phyloP scores from a whole-genome alignment of 495 filamentous ascomycete species.

The Jackrogersella minutella region DNA sequence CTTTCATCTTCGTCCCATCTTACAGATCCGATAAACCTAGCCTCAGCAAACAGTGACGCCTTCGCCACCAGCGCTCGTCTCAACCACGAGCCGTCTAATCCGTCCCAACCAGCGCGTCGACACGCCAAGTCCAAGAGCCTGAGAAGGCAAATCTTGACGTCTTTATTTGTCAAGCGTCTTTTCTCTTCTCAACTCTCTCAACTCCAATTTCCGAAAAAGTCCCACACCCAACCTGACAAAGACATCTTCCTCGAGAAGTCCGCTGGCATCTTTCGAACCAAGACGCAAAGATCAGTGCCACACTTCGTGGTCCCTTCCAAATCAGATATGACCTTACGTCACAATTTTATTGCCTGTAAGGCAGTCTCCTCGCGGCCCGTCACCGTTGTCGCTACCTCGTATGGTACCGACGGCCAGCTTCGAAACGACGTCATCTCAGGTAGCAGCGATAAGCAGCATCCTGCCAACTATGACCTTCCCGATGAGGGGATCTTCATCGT shows the following conservation, averaged over 20 bases:
- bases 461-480: constrained; percentile 3
- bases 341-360: constrained; percentile 14
- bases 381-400: constrained; percentile 17
- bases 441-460: not conserved
- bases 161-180: not conserved
- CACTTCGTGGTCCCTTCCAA: not conserved
- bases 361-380: not conserved
- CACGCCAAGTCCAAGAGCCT: not conserved
- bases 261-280: not conserved
- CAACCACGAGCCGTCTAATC: not conserved
- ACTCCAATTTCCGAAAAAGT: not conserved
- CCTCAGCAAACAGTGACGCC: not conserved
- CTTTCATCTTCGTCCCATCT: not conserved
- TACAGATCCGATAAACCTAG: not conserved
- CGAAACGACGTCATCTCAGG: constrained; percentile 17
- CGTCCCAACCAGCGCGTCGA: not conserved
- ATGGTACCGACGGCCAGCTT: constrained; percentile 10
- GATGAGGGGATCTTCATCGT: constrained; percentile 39
- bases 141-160: not conserved
- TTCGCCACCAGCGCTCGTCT: not conserved
- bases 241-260: not conserved
- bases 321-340: not conserved
- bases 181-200: not conserved
- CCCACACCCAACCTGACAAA: not conserved
- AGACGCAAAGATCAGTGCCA: not conserved